Conservation (phyloP, 2,329 filamentous ascomycete genomes). For the Beauveria sp. region DNA sequence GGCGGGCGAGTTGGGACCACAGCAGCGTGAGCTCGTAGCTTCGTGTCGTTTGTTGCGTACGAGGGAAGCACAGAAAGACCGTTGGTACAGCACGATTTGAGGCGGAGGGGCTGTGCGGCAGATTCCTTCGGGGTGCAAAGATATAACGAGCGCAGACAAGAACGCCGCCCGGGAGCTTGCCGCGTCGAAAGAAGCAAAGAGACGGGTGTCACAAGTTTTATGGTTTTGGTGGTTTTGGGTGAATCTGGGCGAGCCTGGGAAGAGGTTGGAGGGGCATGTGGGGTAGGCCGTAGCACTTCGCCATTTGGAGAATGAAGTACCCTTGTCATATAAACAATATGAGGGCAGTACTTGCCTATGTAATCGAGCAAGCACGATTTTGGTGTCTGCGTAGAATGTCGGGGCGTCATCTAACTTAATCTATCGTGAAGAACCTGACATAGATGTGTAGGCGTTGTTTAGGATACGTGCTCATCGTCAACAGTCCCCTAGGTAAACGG, state of each 20-base stretch:
- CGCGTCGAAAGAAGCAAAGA: background rate
- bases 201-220: background rate
- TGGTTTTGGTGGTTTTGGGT: background rate
- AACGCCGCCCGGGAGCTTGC: background rate
- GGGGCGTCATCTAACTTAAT: too few relatives aligned
- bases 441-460: too few relatives aligned
- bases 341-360: background rate
- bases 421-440: too few relatives aligned
- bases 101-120: background rate
- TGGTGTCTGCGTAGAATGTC: too few relatives aligned
- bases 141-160: background rate
- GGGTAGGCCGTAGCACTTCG: background rate
- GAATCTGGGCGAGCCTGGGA: background rate
- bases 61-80: background rate
- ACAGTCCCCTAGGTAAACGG: too few relatives aligned
- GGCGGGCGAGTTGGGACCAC: background rate
- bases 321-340: background rate
- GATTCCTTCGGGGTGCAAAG: background rate
- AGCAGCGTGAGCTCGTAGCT: background rate
- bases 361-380: too few relatives aligned
- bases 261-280: conserved; percentile 5
- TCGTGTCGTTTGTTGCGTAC: background rate
- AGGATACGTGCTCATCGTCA: too few relatives aligned
- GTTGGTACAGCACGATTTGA: background rate
- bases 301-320: background rate